phyloP scores from a whole-genome alignment of 495 filamentous ascomycete species.

The Parathielavia hyrcaniae region DNA sequence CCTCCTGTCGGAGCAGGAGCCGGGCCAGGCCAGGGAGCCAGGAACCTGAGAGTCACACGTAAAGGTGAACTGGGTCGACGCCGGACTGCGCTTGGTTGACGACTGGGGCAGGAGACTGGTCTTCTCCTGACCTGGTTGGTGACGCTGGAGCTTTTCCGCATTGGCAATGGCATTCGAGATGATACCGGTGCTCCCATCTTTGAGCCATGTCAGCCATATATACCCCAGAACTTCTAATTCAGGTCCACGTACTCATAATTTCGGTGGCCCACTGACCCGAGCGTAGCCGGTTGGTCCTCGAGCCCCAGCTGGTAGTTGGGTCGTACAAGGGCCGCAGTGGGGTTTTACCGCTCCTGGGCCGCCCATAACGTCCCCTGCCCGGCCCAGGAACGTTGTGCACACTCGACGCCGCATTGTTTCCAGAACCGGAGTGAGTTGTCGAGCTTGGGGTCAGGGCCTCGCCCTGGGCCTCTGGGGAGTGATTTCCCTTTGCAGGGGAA shows the following conservation, averaged over 20 bases:
- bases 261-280: slow-evolving; percentile 37
- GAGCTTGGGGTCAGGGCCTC: slow-evolving; percentile 36
- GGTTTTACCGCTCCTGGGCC: slow-evolving; percentile 57
- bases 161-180: slow-evolving; percentile 87
- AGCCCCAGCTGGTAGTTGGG: slow-evolving; percentile 48
- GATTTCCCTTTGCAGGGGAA: slow-evolving; percentile 23
- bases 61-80: slow-evolving; percentile 85
- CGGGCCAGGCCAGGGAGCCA: slow-evolving; percentile 44
- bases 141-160: slow-evolving; percentile 63
- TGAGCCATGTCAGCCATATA: slow-evolving; percentile 7
- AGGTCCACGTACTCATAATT: slow-evolving; percentile 39
- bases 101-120: slow-evolving; percentile 67
- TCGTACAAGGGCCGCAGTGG: slow-evolving; percentile 54
- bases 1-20: slow-evolving; percentile 51
- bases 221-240: background rate
- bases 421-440: slow-evolving; percentile 34
- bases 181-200: slow-evolving; percentile 61
- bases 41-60: slow-evolving; percentile 63
- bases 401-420: slow-evolving; percentile 38
- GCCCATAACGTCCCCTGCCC: slow-evolving; percentile 71
- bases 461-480: slow-evolving; percentile 29
- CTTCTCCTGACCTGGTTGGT: slow-evolving; percentile 61
- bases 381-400: slow-evolving; percentile 67
- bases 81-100: slow-evolving; percentile 51
- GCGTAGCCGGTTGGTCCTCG: slow-evolving; percentile 41